Evolutionary conservation across 2,329 filamentous ascomycete genomes (phyloP).

Genomic region (Beauveria sp.): DNA sequence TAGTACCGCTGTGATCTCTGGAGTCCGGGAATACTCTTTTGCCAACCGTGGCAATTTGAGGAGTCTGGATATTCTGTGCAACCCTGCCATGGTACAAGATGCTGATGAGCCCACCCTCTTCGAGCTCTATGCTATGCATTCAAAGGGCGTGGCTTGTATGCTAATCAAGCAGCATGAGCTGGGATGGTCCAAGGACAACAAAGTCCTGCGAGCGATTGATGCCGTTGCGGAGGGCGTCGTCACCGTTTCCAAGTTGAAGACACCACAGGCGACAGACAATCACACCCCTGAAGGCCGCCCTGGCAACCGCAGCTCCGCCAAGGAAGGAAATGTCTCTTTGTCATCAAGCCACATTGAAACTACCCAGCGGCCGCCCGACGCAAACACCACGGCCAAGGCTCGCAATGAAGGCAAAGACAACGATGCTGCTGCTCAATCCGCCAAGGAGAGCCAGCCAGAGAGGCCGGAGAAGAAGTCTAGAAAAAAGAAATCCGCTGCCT

Average conservation of each 20-base stretch:
- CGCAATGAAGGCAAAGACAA: constrained; percentile 41
- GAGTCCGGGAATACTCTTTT: constrained; percentile 91
- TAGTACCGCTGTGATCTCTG: constrained; percentile 94
- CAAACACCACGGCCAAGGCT: constrained; percentile 28
- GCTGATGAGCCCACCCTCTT: constrained; percentile 71
- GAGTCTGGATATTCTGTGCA: constrained; percentile 81
- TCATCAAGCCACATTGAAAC: constrained; percentile 20
- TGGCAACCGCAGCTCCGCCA: constrained; percentile 25
- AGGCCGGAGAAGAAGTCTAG: constrained; percentile 54
- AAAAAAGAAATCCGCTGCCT: constrained; percentile 59
- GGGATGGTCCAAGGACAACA: constrained; percentile 86
- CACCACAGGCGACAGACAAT: constrained; percentile 36
- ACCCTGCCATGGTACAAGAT: constrained; percentile 54
- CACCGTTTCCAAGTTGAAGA: constrained; percentile 62
- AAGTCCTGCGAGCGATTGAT: constrained; percentile 72
- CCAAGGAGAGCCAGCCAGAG: constrained; percentile 38
- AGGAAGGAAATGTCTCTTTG: constrained; percentile 26
- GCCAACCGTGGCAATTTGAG: constrained; percentile 77
- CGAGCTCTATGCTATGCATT: constrained; percentile 96
- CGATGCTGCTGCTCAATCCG: constrained; percentile 33
- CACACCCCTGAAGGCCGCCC: constrained; percentile 27
- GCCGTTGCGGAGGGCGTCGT: constrained; percentile 69
- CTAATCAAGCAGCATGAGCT: constrained; percentile 82
- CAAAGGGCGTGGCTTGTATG: constrained; percentile 87
- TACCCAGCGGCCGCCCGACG: constrained; percentile 25